Evolutionary conservation across 2,329 filamentous ascomycete species (phyloP), one percentile per base, ranked within the genome.

Genomic region (Colletotrichum tanaceti): DNA sequence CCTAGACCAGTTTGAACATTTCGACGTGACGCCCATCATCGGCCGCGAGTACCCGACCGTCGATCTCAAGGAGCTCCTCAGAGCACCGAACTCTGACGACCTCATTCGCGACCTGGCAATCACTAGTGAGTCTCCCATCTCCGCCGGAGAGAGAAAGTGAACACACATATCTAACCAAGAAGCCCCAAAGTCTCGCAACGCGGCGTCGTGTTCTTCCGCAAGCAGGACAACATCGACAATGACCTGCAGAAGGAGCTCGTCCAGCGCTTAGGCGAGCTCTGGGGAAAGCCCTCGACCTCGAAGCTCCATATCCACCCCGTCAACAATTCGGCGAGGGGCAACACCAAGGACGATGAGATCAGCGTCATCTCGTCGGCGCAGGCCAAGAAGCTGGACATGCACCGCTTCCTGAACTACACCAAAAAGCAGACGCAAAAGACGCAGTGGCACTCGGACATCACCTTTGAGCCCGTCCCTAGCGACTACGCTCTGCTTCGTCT

Each of bases 171-270:
- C 46, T 65, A 38, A 52, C 46, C n/a, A n/a, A n/a, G n/a, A n/a
- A n/a, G n/a, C n/a, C n/a, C n/a, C n/a, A n/a, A 32, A 91, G 89
- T 92, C 71, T 91, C 90, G 1, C 86, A 88, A 68, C 86, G 90
- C 0, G 90, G 90, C 11, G 90, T 92, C 4, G 89, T 92, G 39
- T 91, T 92, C 80, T 91, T 92, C 79, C 86, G 89, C 22, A 84
- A 86, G 38, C 90, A 93, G 71, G 82, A 90, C 74, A 80, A 82
- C 43, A 77, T 91, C 44, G 85, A 83, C 71, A 85, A 90, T 74
- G 86, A 88, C 1, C 82, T 90, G 2, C 89, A 91, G 73, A 93
- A 93, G 78, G 80, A 89, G 62, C 82, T 93, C 0, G 86, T 89
- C 22, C 83, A 90, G 54, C 82, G 85, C 0, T 83, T 91, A 0